Percentiles rank a stretch among this genome's conserved stretches.
Conservation (phyloP, 805 yeast genomes). For the Vanderwaltozyma polyspora region DNA sequence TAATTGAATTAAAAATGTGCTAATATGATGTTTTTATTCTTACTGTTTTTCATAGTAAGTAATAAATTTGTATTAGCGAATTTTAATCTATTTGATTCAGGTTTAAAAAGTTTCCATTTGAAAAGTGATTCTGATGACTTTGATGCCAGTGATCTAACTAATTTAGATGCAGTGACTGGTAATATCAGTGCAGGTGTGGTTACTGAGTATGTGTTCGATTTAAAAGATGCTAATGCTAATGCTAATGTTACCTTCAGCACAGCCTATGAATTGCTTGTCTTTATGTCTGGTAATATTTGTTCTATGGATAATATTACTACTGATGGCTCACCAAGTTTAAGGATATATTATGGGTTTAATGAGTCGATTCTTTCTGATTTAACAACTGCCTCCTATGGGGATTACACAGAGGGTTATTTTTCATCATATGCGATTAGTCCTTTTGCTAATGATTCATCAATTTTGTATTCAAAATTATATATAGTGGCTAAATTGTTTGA, state of each 20-base stretch:
- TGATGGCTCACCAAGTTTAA: constrained; percentile 12
- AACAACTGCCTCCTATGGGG: constrained; percentile 6
- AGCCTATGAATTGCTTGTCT: constrained; percentile 19
- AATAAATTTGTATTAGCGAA: too few species aligned
- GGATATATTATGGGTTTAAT: constrained; percentile 21
- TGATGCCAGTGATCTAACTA: background rate
- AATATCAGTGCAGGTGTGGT: background rate
- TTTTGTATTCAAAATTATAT: constrained; percentile 18
- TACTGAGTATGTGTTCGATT: constrained; percentile 5
- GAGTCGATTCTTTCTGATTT: constrained; percentile 12
- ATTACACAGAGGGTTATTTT: constrained; percentile 21
- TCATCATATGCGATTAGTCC: constrained; percentile 24
- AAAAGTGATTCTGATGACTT: too few species aligned
- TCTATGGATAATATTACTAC: constrained; percentile 14
- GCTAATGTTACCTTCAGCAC: background rate
- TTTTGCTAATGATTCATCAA: constrained; percentile 2
- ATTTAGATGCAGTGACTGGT: background rate
- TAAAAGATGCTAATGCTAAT: background rate
- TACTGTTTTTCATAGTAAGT: too few species aligned
- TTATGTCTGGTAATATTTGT: constrained; percentile 28
- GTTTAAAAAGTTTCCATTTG: too few species aligned
- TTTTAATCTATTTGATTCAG: too few species aligned
- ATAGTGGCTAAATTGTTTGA: constrained; percentile 19
- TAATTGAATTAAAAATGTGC: too few species aligned
- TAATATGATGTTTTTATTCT: too few species aligned